Conservation (phyloP, 2,329 filamentous ascomycete species). For the Dactylellina haptotyla region DNA sequence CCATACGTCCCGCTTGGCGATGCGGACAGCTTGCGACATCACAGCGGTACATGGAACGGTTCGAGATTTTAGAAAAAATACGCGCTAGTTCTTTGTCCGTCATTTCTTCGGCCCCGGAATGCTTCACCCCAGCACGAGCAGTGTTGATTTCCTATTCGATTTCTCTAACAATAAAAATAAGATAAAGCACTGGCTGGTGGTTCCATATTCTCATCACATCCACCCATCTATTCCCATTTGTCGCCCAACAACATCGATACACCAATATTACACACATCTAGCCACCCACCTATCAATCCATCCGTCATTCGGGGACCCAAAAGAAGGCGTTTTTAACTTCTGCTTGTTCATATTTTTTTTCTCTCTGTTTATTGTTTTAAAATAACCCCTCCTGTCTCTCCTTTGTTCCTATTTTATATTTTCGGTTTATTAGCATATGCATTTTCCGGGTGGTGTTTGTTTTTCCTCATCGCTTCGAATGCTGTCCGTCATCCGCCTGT, state of each 20-base stretch:
- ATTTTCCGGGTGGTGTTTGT: slow-evolving; percentile 34
- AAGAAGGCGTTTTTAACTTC: slow-evolving; percentile 20
- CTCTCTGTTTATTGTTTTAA: slow-evolving; percentile 1
- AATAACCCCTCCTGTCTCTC: slow-evolving; percentile 8
- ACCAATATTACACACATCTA: background rate
- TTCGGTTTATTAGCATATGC: slow-evolving; percentile 25
- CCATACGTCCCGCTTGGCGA: slow-evolving; percentile 45
- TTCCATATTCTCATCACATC: too few relatives aligned
- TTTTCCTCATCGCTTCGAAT: background rate
- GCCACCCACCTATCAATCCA: background rate
- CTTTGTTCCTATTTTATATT: slow-evolving; percentile 29
- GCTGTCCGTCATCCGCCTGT: background rate
- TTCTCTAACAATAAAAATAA: too few relatives aligned
- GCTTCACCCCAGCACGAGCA: too few relatives aligned
- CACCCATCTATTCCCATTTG: background rate
- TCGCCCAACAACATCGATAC: background rate
- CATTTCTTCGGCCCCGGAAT: slow-evolving; percentile 1
- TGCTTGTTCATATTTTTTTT: slow-evolving; percentile 17
- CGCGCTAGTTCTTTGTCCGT: slow-evolving; percentile 6
- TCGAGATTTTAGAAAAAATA: slow-evolving; percentile 39
- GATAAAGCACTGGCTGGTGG: too few relatives aligned
- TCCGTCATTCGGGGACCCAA: background rate
- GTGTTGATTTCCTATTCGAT: too few relatives aligned
- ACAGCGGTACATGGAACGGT: slow-evolving; percentile 40
- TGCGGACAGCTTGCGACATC: slow-evolving; percentile 26